A percentile compares a stretch with the other conserved stretches of the same genome.
Evolutionary conservation across 352 stramenopile genomes (phyloP).

Genomic region (Globisporangium viniferum): DNA sequence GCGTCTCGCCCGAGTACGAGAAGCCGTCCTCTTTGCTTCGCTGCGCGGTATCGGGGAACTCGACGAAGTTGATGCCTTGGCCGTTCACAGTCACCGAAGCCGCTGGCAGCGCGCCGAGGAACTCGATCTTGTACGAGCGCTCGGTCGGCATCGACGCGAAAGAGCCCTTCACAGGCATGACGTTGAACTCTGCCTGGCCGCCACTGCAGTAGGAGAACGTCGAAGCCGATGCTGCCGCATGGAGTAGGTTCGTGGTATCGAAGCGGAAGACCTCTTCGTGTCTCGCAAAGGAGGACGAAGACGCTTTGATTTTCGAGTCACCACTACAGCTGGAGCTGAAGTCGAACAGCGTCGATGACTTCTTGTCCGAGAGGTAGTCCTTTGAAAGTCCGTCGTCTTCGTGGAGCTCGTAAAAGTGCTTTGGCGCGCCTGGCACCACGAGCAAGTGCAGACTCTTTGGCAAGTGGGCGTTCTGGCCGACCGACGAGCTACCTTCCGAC

Average conservation of each 20-base stretch:
- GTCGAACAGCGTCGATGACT: constrained; percentile 18
- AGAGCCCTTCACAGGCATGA: constrained; percentile 22
- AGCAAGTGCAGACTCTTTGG: constrained; percentile 21
- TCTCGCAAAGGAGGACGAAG: not conserved
- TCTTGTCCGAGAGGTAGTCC: constrained; percentile 19
- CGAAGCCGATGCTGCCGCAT: not conserved
- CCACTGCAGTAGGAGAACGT: constrained; percentile 13
- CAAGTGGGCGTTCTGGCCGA: constrained; percentile 20
- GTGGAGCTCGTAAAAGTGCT: constrained; percentile 22
- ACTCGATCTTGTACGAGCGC: constrained; percentile 25
- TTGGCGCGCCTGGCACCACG: constrained; percentile 18
- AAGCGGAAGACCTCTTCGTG: constrained; percentile 14
- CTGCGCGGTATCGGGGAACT: constrained; percentile 9
- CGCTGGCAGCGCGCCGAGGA: constrained; percentile 19
- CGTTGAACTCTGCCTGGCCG: constrained; percentile 15
- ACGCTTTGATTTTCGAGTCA: not conserved
- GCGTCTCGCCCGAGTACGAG: constrained; percentile 20
- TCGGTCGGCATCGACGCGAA: constrained; percentile 12
- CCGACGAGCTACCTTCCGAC: constrained; percentile 5
- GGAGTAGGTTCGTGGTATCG: constrained; percentile 4
- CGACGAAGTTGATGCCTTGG: constrained; percentile 13
- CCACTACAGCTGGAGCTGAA: constrained; percentile 12
- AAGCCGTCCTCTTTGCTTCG: constrained; percentile 12
- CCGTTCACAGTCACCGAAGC: constrained; percentile 21
- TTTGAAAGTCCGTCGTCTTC: constrained; percentile 33